Evolutionary conservation across 495 filamentous ascomycete genomes (phyloP), one percentile per base, ranked within the genome.

Genomic region (Hypoxylon perforatum): DNA sequence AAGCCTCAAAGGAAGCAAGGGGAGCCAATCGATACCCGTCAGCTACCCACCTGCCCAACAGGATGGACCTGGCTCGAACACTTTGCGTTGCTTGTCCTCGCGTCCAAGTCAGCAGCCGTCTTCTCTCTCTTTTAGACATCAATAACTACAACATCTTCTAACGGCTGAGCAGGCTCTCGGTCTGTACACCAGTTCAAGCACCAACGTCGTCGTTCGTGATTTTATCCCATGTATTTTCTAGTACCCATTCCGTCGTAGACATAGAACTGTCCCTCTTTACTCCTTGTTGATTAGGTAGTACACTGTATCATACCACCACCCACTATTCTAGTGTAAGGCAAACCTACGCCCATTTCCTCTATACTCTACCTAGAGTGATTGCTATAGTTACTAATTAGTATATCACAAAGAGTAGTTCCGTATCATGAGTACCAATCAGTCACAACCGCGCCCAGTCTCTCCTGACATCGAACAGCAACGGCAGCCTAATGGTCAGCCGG

Each of bases 381-480:
- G 4, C 35, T 9, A 44, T 19, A 19, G 39, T 57, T 30, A 53
- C 64, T 62, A 57, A 67, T 38, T 28, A 10, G 4, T 7, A 44
- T 21, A 12, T 9, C 45, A 21, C 33, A 4, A 57, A 36, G 8
- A 33, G 45, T 52, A 69, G 61, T 53, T 22, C 38, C 19, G 18
- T 58, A 65, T 54, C 53, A 74, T 74, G 72, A 72, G 72, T 69
- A 57, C 25, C 60, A 64, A 63, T 58, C 62, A 61, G 22, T 48
- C 58, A 64, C 60, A 65, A 49, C 45, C 30, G 42, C 65, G 63
- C 21, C 51, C 69, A 11, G 51, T 60, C 38, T 67, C 62, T 50
- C 52, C 70, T 61, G 73, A 75, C 57, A 55, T 71, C 53, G 70
- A 71, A 65, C 61, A 64, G 41, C 70, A 73, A 50, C 73, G 69